phyloP scores from a whole-genome alignment of 75 land plant genomes.

The Pinus albicaulis region DNA sequence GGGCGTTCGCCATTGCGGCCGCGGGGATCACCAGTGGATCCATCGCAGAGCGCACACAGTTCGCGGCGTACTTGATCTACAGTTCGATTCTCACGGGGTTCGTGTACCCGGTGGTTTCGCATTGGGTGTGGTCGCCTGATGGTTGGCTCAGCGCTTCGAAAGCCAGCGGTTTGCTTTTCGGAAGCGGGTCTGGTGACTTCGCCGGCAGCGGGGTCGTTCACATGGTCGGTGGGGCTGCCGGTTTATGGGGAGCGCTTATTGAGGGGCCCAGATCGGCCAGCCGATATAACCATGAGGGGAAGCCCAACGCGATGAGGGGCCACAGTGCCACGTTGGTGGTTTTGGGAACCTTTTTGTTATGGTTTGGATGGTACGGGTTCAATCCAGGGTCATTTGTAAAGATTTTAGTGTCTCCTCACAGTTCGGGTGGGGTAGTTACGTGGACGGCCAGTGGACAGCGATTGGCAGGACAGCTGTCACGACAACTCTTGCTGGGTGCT shows the following conservation, averaged over 20 bases:
- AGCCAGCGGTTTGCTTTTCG: too few species aligned
- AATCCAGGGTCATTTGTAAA: conserved; percentile 79
- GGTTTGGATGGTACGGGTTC: conserved; percentile 56
- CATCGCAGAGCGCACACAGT: conserved; percentile 74
- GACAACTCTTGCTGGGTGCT: conserved; percentile 71
- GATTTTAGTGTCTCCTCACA: conserved; percentile 44
- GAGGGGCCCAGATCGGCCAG: conserved; percentile 32
- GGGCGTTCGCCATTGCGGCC: too few species aligned
- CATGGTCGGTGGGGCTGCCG: conserved; percentile 39
- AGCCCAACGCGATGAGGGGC: not conserved
- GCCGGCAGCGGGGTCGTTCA: conserved; percentile 35
- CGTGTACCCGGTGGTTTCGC: conserved; percentile 74
- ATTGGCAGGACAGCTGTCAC: conserved; percentile 84
- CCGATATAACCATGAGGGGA: conserved; percentile 17
- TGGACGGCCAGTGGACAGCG: conserved; percentile 46
- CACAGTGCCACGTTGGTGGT: conserved; percentile 32
- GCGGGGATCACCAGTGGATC: conserved; percentile 72
- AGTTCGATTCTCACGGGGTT: conserved; percentile 64
- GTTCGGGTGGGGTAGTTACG: not conserved
- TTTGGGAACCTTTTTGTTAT: conserved; percentile 28
- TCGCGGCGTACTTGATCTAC: conserved; percentile 68
- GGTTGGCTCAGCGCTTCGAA: conserved; percentile 44
- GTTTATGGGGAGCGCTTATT: conserved; percentile 30
- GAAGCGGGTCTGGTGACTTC: conserved; percentile 14
- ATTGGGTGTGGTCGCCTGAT: conserved; percentile 54